phyloP scores from a whole-genome alignment of 2,329 filamentous ascomycete genomes.

The Monosporascus sp. region DNA sequence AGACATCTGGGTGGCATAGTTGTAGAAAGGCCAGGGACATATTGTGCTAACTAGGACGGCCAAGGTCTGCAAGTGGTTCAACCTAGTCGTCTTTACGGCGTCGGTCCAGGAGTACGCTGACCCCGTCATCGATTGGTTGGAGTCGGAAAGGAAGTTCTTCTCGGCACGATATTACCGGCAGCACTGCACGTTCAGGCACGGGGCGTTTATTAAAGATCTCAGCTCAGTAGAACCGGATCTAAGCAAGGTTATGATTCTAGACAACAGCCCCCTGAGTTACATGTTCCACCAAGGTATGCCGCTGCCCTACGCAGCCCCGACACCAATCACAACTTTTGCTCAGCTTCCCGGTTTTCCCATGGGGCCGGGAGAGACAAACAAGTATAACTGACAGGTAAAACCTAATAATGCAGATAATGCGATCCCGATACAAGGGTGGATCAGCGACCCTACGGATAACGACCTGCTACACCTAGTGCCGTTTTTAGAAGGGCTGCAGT shows the following conservation, averaged over 20 bases:
- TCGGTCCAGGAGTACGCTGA: conserved; percentile 98
- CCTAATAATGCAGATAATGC: conserved; percentile 69
- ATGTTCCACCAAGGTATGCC: conserved; percentile 91
- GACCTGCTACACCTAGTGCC: conserved; percentile 90
- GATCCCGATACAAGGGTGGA: conserved; percentile 98
- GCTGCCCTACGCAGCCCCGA: too few relatives aligned
- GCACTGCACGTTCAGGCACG: conserved; percentile 92
- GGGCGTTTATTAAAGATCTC: conserved; percentile 96
- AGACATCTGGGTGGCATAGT: conserved; percentile 16
- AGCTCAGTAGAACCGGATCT: conserved; percentile 94
- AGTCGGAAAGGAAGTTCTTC: conserved; percentile 95
- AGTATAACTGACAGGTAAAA: conserved; percentile 10
- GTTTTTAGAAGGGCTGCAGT: conserved; percentile 87
- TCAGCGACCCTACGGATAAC: conserved; percentile 95
- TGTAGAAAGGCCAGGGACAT: neutral
- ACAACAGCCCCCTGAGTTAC: conserved; percentile 97
- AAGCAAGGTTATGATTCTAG: conserved; percentile 97
- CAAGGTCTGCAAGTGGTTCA: conserved; percentile 94
- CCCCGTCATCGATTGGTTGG: conserved; percentile 97
- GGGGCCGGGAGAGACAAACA: neutral
- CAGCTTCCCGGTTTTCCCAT: too few relatives aligned
- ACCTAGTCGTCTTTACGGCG: conserved; percentile 91
- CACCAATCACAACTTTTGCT: too few relatives aligned
- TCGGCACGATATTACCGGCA: conserved; percentile 90
- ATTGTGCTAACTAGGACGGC: conserved; percentile 13